These are phyloP conservation scores for Yamadazyma atmosphaerica DNA, from an alignment of 1,139 yeast genomes.

Conservation along the genomic window DNA sequence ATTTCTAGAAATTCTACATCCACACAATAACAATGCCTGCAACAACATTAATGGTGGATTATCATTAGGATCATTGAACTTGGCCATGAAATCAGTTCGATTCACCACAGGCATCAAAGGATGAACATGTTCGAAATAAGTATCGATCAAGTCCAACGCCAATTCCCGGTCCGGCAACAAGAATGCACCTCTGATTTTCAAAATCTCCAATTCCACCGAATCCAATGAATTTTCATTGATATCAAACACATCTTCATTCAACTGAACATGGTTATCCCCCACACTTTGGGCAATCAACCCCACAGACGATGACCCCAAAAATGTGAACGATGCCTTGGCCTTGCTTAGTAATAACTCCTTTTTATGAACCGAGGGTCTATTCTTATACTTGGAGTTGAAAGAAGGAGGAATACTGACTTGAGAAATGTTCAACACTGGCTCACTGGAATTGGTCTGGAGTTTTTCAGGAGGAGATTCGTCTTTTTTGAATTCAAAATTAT, in stretches of 20 bases:
- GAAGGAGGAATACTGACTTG: slow-evolving; percentile 48
- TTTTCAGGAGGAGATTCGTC: slow-evolving; percentile 11
- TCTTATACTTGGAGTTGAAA: slow-evolving; percentile 42
- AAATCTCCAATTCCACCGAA: slow-evolving; percentile 66
- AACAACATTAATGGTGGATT: slow-evolving; percentile 69
- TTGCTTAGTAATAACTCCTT: slow-evolving; percentile 31
- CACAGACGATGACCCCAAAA: slow-evolving; percentile 41
- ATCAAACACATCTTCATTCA: slow-evolving; percentile 44
- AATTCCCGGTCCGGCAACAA: slow-evolving; percentile 62
- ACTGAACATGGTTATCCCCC: slow-evolving; percentile 46
- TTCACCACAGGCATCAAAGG: slow-evolving; percentile 75
- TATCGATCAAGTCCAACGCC: slow-evolving; percentile 60
- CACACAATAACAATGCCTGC: slow-evolving; percentile 70
- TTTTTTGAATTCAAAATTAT: slow-evolving; percentile 7
- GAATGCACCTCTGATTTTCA: slow-evolving; percentile 72
- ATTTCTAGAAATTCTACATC: slow-evolving; percentile 61
- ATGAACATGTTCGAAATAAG: slow-evolving; percentile 67
- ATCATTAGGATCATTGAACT: slow-evolving; percentile 55
- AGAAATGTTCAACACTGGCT: slow-evolving; percentile 46
- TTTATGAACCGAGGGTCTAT: slow-evolving; percentile 41
- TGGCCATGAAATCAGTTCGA: slow-evolving; percentile 59
- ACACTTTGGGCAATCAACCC: slow-evolving; percentile 43
- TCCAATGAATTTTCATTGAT: slow-evolving; percentile 46
- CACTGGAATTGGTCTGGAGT: slow-evolving; percentile 19
- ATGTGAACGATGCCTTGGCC: slow-evolving; percentile 36